phyloP scores from a whole-genome alignment of 495 filamentous ascomycete species.

The Umbilicaria muhlenbergii region DNA sequence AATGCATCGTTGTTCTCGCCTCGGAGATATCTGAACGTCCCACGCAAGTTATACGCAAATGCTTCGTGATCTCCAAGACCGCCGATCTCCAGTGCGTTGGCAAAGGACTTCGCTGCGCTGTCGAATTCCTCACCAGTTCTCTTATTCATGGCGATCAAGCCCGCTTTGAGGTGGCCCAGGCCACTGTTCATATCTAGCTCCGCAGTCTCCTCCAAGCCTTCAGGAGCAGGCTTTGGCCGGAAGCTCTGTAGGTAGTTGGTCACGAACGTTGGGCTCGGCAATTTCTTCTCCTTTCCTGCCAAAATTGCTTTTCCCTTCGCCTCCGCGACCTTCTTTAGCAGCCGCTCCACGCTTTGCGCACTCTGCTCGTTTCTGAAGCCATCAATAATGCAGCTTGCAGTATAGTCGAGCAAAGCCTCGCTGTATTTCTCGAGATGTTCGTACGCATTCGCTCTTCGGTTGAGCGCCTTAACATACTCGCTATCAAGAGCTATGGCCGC shows the following conservation, averaged over 20 bases:
- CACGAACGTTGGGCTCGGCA: conserved; percentile 90
- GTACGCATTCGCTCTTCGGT: conserved; percentile 89
- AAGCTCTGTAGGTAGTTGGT: conserved; percentile 99
- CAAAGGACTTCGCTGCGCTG: conserved; percentile 69
- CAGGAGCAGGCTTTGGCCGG: conserved; percentile 60
- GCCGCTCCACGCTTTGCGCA: conserved; percentile 75
- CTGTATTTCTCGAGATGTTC: conserved; percentile 83
- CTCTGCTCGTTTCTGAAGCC: conserved; percentile 79
- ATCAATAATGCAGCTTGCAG: conserved; percentile 97
- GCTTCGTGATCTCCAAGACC: conserved; percentile 70
- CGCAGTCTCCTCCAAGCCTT: conserved; percentile 63
- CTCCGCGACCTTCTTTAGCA: conserved; percentile 95
- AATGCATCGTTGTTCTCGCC: conserved; percentile 76
- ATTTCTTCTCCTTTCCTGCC: conserved; percentile 57
- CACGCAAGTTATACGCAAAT: conserved; percentile 87
- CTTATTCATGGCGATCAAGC: conserved; percentile 62
- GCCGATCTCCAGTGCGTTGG: conserved; percentile 67
- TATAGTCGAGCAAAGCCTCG: conserved; percentile 92
- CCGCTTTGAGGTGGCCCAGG: conserved; percentile 68
- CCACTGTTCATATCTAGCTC: conserved; percentile 67
- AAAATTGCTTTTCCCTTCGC: conserved; percentile 79
- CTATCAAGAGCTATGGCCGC: conserved; percentile 82
- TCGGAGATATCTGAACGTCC: conserved; percentile 83
- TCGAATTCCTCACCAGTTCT: conserved; percentile 84
- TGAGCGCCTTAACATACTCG: conserved; percentile 94